These are phyloP conservation scores for Xylaria sp. DNA, from an alignment of 2,329 filamentous ascomycete species.

Conservation along the genomic window DNA sequence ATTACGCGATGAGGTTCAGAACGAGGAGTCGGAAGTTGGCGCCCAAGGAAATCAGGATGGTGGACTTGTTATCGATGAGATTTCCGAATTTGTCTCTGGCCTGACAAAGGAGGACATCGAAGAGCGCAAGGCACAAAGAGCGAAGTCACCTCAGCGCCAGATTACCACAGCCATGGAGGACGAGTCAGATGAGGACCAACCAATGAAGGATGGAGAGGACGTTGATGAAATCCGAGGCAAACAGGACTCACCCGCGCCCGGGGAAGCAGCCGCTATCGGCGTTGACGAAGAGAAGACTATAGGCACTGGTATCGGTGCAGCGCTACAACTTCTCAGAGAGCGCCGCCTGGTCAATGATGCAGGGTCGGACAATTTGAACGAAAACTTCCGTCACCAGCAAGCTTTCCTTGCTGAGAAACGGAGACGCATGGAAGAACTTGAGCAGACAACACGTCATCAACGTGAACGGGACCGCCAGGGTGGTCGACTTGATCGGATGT, in stretches of 20 bases:
- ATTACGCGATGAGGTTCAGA: slow-evolving; percentile 71
- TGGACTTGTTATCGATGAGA: slow-evolving; percentile 93
- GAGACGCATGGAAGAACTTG: slow-evolving; percentile 77
- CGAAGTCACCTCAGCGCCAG: slow-evolving; percentile 51
- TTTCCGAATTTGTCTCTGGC: slow-evolving; percentile 91
- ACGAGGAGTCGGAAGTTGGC: slow-evolving; percentile 61
- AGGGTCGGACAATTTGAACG: slow-evolving; percentile 71
- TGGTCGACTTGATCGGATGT: slow-evolving; percentile 87
- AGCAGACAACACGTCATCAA: slow-evolving; percentile 80
- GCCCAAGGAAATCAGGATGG: slow-evolving; percentile 52
- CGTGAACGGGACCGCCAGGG: slow-evolving; percentile 88
- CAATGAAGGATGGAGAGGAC: slow-evolving; percentile 61
- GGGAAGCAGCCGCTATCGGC: slow-evolving; percentile 71
- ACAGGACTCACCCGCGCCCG: slow-evolving; percentile 56
- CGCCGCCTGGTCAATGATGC: slow-evolving; percentile 80
- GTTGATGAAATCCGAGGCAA: slow-evolving; percentile 59
- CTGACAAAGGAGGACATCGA: slow-evolving; percentile 73
- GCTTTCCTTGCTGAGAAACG: slow-evolving; percentile 83
- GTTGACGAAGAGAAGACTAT: slow-evolving; percentile 88
- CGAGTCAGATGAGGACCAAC: slow-evolving; percentile 57
- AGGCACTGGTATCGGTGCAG: slow-evolving; percentile 83
- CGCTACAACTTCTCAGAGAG: slow-evolving; percentile 83
- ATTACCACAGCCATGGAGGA: slow-evolving; percentile 58
- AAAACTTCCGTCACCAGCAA: slow-evolving; percentile 75
- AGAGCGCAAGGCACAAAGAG: slow-evolving; percentile 63